Percentiles rank a stretch among this genome's conserved stretches.
Conservation (phyloP, 2,329 filamentous ascomycete species). For the Penicillium aurantiogriseum region DNA sequence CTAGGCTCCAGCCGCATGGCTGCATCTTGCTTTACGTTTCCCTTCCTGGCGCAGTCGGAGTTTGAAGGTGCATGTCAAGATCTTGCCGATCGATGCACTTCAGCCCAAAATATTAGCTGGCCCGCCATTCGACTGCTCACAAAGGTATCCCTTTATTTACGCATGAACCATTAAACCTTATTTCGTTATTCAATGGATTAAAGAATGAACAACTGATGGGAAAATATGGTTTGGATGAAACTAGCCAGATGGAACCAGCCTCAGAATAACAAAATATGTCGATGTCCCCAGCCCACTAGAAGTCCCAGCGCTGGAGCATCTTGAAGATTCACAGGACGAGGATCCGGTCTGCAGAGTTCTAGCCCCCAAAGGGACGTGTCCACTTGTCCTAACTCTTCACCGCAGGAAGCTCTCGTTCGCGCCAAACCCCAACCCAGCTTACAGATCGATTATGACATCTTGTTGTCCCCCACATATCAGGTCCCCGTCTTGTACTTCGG, state of each 20-base stretch:
- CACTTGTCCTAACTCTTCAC: slow-evolving; percentile 13
- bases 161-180: slow-evolving; percentile 8
- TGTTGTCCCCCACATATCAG: slow-evolving; percentile 71
- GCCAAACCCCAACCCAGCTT: slow-evolving; percentile 36
- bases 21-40: slow-evolving; percentile 47
- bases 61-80: slow-evolving; percentile 66
- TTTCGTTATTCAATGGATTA: background rate
- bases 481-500: slow-evolving; percentile 76
- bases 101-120: slow-evolving; percentile 54
- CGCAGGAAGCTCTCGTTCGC: slow-evolving; percentile 45
- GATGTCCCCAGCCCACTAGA: slow-evolving; percentile 2
- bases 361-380: slow-evolving; percentile 8
- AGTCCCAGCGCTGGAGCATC: background rate
- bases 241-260: background rate
- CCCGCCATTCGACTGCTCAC: slow-evolving; percentile 29
- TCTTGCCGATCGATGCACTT: slow-evolving; percentile 44
- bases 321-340: slow-evolving; percentile 3
- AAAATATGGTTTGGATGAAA: background rate
- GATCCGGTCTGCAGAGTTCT: slow-evolving; percentile 11
- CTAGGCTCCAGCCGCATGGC: slow-evolving; percentile 12
- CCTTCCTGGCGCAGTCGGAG: slow-evolving; percentile 60
- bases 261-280: slow-evolving; percentile 10
- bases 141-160: slow-evolving; percentile 26
- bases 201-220: background rate
- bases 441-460: slow-evolving; percentile 68